These are phyloP conservation scores for Mortierella hygrophila DNA, from an alignment of 192 early-diverging fungal genomes.

Conservation along the genomic window DNA sequence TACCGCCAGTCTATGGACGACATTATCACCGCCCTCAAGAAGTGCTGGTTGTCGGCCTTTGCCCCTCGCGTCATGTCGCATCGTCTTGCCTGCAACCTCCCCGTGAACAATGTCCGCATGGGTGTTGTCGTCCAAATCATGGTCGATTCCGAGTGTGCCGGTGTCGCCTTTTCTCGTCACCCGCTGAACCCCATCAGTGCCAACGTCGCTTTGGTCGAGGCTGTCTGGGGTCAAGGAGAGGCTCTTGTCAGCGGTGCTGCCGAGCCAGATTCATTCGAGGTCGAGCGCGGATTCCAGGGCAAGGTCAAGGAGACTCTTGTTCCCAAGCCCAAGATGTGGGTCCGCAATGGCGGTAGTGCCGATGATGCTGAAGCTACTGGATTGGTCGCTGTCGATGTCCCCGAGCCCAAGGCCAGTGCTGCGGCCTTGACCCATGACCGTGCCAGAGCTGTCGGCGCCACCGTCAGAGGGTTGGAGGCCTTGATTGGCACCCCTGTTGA, in stretches of 20 bases:
- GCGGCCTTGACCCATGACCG: conserved; percentile 38
- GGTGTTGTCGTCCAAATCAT: conserved; percentile 64
- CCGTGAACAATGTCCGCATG: conserved; percentile 61
- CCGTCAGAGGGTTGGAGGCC: conserved; percentile 32
- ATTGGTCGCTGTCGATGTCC: conserved; percentile 39
- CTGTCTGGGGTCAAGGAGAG: conserved; percentile 64
- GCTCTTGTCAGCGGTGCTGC: conserved; percentile 64
- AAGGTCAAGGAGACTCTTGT: conserved; percentile 50
- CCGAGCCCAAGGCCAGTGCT: conserved; percentile 42
- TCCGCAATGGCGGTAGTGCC: conserved; percentile 27
- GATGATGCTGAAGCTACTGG: conserved; percentile 35
- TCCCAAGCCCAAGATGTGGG: conserved; percentile 56
- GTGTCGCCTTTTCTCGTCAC: conserved; percentile 55
- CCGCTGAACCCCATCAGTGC: conserved; percentile 58
- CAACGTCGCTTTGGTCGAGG: conserved; percentile 52
- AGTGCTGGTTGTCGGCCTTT: conserved; percentile 63
- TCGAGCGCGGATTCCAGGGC: conserved; percentile 47
- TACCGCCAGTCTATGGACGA: conserved; percentile 59
- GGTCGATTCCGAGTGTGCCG: conserved; percentile 59
- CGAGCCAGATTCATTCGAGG: conserved; percentile 62
- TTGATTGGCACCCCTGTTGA: conserved; percentile 52
- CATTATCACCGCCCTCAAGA: conserved; percentile 56
- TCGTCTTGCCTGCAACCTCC: conserved; percentile 56
- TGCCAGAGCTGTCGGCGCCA: conserved; percentile 38
- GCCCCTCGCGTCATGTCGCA: conserved; percentile 66